A percentile compares a stretch with the other conserved stretches of the same genome.
These are phyloP conservation scores for Rhizomucor pusillus DNA, from an alignment of 371 early-diverging fungal genomes.

Conservation along the genomic window DNA sequence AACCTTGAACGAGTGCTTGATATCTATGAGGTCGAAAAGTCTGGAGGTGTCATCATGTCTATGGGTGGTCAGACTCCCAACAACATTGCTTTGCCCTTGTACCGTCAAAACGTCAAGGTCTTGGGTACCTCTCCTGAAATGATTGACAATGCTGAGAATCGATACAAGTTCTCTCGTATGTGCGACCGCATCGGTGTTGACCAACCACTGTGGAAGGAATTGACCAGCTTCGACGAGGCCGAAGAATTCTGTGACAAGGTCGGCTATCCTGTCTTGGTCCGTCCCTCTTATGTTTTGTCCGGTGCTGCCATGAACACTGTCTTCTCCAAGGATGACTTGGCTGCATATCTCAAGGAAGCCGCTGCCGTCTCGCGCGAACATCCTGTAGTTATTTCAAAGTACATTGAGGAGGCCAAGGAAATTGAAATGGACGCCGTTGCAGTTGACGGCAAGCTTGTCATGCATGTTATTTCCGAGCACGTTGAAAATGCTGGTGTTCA, in stretches of 20 bases:
- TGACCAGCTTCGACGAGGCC: constrained; percentile 85
- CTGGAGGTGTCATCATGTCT: constrained; percentile 83
- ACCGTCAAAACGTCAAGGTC: constrained; percentile 82
- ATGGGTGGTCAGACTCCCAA: constrained; percentile 97
- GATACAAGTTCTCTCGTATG: constrained; percentile 94
- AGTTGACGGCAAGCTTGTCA: constrained; percentile 79
- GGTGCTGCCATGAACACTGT: constrained; percentile 98
- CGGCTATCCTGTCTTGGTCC: constrained; percentile 90
- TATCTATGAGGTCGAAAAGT: constrained; percentile 87
- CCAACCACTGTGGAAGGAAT: constrained; percentile 94
- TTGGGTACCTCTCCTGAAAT: constrained; percentile 92
- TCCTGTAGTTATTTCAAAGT: constrained; percentile 96
- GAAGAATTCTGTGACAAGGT: constrained; percentile 80
- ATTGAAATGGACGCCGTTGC: constrained; percentile 97
- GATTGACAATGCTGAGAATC: constrained; percentile 93
- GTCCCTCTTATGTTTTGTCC: constrained; percentile 94
- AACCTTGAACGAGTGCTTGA: constrained; percentile 90
- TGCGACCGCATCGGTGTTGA: constrained; percentile 92
- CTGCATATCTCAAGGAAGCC: constrained; percentile 79
- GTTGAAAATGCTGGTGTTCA: constrained; percentile 98
- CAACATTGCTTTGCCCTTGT: constrained; percentile 89
- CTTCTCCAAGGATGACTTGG: constrained; percentile 75
- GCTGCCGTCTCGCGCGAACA: constrained; percentile 87
- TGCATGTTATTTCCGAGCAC: constrained; percentile 91
- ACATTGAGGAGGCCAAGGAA: constrained; percentile 93